Base-by-base conservation (phyloP, 345 rosid species). In the Camelina laxa region DNA sequence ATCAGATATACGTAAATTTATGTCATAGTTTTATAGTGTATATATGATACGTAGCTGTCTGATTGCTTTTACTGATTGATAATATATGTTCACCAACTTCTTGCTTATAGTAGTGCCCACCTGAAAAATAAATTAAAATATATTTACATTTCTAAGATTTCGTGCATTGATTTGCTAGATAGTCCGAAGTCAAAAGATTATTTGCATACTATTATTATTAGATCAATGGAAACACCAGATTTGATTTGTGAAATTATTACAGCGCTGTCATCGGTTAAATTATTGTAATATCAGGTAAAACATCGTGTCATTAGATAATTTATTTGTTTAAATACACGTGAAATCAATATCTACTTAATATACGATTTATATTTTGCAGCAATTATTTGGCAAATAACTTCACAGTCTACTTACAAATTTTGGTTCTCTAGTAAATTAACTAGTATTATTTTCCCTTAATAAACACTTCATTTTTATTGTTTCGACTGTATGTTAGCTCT, bases 1-100 rank as follows among this genome's bases (percentile, higher is more conserved):
- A 75, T 60, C 39, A 10, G 14, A 19, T 47, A 56, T 24, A 70
- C 65, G 63, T 22, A 62, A 49, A n/a, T 38, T 51, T 63, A 58
- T 76, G 41, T 36, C 67, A 17, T 74, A 6, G 42, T 67, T 67
- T 13, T 67, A 24, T 24, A 24, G 4, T 6, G 4, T 6, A 2
- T 38, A n/a, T 63, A 35, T 47, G 60, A 44, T 60, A 70, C 11
- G 80, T 70, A 55, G 71, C 67, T 76, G 54, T 76, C 70, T n/a
- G 45, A 4, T 69, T 70, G 50, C 80, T 45, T 35, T 55, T 47
- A 39, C 70, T 63, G 80, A 76, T 70, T 56, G 70, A 49, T 24
- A n/a, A n/a, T n/a, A n/a, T n/a, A 76, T 64, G 55, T 70, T 48
- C 70, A 33, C 65, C 65, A 70, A 38, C 70, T 21, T 70, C 75